Conservation (phyloP, 768 basidiomycete genomes). For the Phaffia tasmanica region DNA sequence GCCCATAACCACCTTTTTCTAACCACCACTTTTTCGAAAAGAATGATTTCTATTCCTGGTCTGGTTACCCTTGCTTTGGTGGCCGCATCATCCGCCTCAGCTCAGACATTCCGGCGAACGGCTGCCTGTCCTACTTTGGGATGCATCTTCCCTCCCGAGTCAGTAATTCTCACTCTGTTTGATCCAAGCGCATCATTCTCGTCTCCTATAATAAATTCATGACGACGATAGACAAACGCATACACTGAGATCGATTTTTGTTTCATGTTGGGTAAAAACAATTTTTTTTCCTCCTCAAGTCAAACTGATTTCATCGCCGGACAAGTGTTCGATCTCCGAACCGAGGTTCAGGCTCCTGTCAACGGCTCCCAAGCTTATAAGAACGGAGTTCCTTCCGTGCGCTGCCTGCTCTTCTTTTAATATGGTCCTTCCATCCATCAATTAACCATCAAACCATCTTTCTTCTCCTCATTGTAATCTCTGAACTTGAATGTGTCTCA, state of each 20-base stretch:
- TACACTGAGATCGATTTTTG: background rate
- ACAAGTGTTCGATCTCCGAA: slow-evolving; percentile 34
- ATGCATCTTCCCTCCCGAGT: background rate
- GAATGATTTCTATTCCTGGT: slow-evolving; percentile 1
- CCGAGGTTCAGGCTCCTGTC: slow-evolving; percentile 39
- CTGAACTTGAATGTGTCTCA: background rate
- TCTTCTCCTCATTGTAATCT: too few relatives aligned
- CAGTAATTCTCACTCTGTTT: background rate
- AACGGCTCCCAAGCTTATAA: slow-evolving; percentile 40
- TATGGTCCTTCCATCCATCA: too few relatives aligned
- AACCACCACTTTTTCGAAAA: too few relatives aligned
- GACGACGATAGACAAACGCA: background rate
- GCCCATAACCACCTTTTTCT: too few relatives aligned
- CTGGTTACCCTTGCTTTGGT: slow-evolving; percentile 32
- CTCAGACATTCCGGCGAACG: slow-evolving; percentile 15
- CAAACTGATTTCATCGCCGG: slow-evolving; percentile 35
- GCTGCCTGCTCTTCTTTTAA: background rate
- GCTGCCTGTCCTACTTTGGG: slow-evolving; percentile 34
- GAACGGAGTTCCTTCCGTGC: slow-evolving; percentile 33
- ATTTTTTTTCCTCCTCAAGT: background rate
- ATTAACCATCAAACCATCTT: too few relatives aligned
- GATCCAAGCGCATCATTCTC: slow-evolving; percentile 29
- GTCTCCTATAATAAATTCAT: slow-evolving; percentile 32
- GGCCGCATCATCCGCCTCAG: slow-evolving; percentile 27
- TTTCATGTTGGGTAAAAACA: too few relatives aligned